phyloP scores from a whole-genome alignment of 495 filamentous ascomycete species.

The Aspergillus panamensis region DNA sequence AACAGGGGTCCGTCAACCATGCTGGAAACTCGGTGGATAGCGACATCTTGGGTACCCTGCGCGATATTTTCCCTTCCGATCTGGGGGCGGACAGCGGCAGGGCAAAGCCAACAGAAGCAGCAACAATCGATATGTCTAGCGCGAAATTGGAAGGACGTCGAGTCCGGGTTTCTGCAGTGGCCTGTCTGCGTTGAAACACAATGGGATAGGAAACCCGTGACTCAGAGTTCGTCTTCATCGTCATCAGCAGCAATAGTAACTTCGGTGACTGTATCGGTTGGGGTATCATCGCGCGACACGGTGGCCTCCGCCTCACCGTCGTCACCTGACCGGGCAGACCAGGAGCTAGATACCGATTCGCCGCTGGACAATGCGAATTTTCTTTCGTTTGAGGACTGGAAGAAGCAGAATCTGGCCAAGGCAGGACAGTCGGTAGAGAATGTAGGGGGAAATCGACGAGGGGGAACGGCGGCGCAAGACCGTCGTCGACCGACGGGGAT shows the following conservation, averaged over 20 bases:
- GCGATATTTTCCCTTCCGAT: constrained; percentile 12
- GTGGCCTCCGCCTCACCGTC: neutral
- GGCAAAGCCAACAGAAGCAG: neutral
- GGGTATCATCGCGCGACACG: constrained; percentile 2
- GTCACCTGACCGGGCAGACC: constrained; percentile 21
- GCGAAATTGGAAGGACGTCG: constrained; percentile 15
- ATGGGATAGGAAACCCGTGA: constrained; percentile 12
- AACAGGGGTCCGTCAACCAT: constrained; percentile 3
- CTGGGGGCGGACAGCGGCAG: constrained; percentile 10
- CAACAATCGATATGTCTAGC: constrained; percentile 15
- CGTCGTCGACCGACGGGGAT: constrained; percentile 51
- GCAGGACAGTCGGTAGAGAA: constrained; percentile 79
- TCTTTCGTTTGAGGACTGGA: constrained; percentile 98
- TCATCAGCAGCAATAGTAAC: constrained; percentile 6
- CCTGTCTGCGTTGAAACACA: constrained; percentile 24
- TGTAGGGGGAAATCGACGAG: constrained; percentile 48
- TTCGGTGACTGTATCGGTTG: constrained; percentile 10
- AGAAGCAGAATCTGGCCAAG: constrained; percentile 85
- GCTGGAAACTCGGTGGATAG: constrained; percentile 15
- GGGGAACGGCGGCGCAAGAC: constrained; percentile 38
- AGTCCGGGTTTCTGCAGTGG: constrained; percentile 19
- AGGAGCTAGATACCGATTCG: constrained; percentile 58
- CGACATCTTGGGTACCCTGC: constrained; percentile 13
- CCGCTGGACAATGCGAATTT: constrained; percentile 81
- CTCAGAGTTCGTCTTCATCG: neutral